Conservation (phyloP, 208 protist genomes). For the Crithidia brevicula region DNA sequence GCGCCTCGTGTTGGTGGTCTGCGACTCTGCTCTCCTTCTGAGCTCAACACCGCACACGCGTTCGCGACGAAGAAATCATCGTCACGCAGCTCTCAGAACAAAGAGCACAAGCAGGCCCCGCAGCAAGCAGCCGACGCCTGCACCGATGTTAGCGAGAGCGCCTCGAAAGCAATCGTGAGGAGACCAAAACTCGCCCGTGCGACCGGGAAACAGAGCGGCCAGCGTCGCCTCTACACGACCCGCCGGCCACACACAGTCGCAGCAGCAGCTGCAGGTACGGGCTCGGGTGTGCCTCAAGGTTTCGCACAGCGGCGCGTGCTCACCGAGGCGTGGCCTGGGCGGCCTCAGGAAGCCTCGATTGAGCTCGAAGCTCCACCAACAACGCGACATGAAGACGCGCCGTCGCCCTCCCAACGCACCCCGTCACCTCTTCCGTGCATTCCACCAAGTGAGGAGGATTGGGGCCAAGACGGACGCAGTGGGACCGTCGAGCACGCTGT, state of each 20-base stretch:
- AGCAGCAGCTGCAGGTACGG: neutral
- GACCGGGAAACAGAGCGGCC: neutral
- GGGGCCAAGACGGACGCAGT: neutral
- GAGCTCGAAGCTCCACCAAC: slow-evolving; percentile 12
- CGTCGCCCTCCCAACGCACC: slow-evolving; percentile 1
- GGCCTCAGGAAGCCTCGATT: slow-evolving; percentile 1
- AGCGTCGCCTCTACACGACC: slow-evolving; percentile 20
- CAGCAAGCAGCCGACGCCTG: neutral
- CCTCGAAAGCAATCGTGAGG: neutral
- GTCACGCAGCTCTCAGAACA: neutral
- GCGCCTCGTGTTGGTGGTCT: neutral
- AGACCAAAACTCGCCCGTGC: slow-evolving; percentile 7
- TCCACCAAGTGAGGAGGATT: neutral
- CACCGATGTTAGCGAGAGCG: neutral
- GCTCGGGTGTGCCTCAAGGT: neutral
- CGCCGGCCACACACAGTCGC: slow-evolving; percentile 8
- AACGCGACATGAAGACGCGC: slow-evolving; percentile 11
- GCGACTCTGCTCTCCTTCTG: slow-evolving; percentile 12
- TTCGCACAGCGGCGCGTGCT: neutral
- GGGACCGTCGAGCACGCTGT: slow-evolving; percentile 13
- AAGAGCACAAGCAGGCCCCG: neutral
- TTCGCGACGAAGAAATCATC: neutral
- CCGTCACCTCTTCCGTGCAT: slow-evolving; percentile 6
- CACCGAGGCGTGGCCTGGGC: slow-evolving; percentile 9
- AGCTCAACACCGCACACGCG: slow-evolving; percentile 3